These are phyloP conservation scores for Arthroderma sp. DNA, from an alignment of 2,329 filamentous ascomycete genomes.

Conservation along the genomic window DNA sequence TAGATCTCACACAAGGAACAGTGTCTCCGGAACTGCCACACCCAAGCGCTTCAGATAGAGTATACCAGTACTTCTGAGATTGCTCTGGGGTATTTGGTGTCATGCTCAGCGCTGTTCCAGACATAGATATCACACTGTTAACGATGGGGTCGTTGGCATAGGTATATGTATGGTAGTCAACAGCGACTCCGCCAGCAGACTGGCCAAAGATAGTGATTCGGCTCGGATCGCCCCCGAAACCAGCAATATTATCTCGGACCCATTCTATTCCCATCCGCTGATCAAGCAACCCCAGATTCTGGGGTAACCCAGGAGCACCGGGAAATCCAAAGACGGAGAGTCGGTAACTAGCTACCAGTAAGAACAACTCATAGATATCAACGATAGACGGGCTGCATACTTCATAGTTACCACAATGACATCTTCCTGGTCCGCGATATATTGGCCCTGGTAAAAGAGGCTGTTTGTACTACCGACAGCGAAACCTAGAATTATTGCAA, in stretches of 20 bases:
- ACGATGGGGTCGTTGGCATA: conserved; percentile 15
- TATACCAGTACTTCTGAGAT: conserved; percentile 11
- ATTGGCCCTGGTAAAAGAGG: conserved; percentile 6
- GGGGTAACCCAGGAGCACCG: conserved; percentile 33
- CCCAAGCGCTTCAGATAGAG: conserved; percentile 8
- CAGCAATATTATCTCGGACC: conserved; percentile 30
- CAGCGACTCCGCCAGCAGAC: conserved; percentile 32
- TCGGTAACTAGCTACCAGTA: conserved; percentile 40
- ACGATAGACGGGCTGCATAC: not conserved
- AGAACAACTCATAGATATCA: conserved; percentile 31
- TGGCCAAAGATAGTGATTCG: conserved; percentile 37
- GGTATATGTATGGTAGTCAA: conserved; percentile 5
- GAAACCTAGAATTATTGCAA: conserved; percentile 22
- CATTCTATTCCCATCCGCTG: conserved; percentile 35
- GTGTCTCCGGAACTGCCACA: conserved; percentile 11
- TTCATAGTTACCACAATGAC: conserved; percentile 9
- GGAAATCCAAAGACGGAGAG: conserved; percentile 36
- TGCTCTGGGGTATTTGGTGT: conserved; percentile 19
- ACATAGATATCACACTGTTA: conserved; percentile 12
- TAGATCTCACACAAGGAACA: conserved; percentile 11
- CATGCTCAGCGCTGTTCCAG: conserved; percentile 22
- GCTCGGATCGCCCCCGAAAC: conserved; percentile 33
- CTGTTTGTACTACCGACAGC: conserved; percentile 14
- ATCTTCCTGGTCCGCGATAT: conserved; percentile 7
- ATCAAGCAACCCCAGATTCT: conserved; percentile 33